Evolutionary conservation across 1,284 basidiomycete species (phyloP).

Genomic region (Golubevia pallescens): DNA sequence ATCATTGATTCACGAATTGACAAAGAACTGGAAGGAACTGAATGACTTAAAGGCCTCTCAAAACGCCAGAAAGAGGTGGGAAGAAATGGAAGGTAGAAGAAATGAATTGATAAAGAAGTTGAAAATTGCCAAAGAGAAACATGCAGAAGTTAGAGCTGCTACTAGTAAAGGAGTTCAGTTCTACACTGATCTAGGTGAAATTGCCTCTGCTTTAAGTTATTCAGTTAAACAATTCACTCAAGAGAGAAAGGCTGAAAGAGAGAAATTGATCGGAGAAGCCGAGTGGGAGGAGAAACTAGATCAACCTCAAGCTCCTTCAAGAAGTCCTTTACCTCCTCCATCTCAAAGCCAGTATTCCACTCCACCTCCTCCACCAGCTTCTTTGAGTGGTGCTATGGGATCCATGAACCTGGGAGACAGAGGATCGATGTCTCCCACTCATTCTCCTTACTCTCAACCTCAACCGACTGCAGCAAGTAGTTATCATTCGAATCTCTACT

Average conservation of each 20-base stretch:
- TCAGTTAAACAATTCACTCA: conserved; percentile 21
- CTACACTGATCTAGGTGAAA: conserved; percentile 43
- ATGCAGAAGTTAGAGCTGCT: conserved; percentile 51
- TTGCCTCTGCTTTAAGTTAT: conserved; percentile 21
- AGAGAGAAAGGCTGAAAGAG: conserved; percentile 30
- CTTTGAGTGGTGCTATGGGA: not conserved
- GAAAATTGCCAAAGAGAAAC: conserved; percentile 36
- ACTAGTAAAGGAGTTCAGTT: conserved; percentile 47
- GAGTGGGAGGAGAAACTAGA: conserved; percentile 45
- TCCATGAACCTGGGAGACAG: not conserved
- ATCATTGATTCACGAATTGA: conserved; percentile 26
- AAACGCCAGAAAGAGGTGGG: conserved; percentile 21
- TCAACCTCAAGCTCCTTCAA: not conserved
- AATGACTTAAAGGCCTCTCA: not conserved
- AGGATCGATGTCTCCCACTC: not conserved
- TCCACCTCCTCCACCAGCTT: not conserved
- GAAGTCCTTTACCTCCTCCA: not conserved
- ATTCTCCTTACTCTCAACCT: conserved; percentile 2
- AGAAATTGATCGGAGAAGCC: conserved; percentile 25
- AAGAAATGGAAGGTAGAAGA: conserved; percentile 33
- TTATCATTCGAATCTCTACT: not conserved
- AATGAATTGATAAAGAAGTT: conserved; percentile 32
- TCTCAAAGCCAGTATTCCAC: conserved; percentile 1
- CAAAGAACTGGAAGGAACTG: conserved; percentile 25
- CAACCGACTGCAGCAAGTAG: not conserved